phyloP scores from a whole-genome alignment of 768 basidiomycete genomes.

The Baorangia bicolor region DNA sequence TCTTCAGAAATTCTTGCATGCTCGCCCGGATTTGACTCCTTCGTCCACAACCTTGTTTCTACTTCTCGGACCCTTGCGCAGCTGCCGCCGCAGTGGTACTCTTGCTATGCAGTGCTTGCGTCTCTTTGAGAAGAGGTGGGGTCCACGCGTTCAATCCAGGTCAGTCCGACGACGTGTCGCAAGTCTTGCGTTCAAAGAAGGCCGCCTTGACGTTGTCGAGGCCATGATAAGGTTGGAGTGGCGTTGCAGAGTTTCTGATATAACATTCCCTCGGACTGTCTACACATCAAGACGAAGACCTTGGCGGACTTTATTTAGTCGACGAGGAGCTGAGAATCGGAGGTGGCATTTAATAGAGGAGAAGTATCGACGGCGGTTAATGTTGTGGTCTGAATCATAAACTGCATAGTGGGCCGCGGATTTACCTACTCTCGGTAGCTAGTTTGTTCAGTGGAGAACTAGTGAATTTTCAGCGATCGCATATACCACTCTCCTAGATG shows the following conservation, averaged over 20 bases:
- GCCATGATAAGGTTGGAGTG: slow-evolving; percentile 23
- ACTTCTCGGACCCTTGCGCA: slow-evolving; percentile 51
- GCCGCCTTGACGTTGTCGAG: slow-evolving; percentile 49
- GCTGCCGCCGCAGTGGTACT: slow-evolving; percentile 52
- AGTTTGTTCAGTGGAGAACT: not conserved
- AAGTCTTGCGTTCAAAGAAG: slow-evolving; percentile 62
- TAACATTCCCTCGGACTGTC: slow-evolving; percentile 7
- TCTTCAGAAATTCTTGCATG: slow-evolving; percentile 43
- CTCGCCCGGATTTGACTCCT: slow-evolving; percentile 53
- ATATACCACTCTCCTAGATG: not conserved
- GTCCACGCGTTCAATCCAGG: slow-evolving; percentile 51
- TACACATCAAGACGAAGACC: slow-evolving; percentile 16
- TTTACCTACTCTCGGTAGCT: not conserved
- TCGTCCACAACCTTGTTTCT: slow-evolving; percentile 58
- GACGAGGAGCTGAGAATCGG: slow-evolving; percentile 32
- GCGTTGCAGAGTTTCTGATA: slow-evolving; percentile 6
- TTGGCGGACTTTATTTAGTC: slow-evolving; percentile 22
- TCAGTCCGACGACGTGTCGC: slow-evolving; percentile 60
- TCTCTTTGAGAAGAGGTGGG: slow-evolving; percentile 56
- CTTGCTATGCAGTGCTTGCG: slow-evolving; percentile 46
- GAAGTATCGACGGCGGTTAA: slow-evolving; percentile 18
- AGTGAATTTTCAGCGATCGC: not conserved
- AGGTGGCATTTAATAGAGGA: slow-evolving; percentile 29
- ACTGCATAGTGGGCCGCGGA: not conserved
- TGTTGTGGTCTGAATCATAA: not conserved